Conservation (phyloP, 768 basidiomycete genomes). For the Suillus plorans region DNA sequence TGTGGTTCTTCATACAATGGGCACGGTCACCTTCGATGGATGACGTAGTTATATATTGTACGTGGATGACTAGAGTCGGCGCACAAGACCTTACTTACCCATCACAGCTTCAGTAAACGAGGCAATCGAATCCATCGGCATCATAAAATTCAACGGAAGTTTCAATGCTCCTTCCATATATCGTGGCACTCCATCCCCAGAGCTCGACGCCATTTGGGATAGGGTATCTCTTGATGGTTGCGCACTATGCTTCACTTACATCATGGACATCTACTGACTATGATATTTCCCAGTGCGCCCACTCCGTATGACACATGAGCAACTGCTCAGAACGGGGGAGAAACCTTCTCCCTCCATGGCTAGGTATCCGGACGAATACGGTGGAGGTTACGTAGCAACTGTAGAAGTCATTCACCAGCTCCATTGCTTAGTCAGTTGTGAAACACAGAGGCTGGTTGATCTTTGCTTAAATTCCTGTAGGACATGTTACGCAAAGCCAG, state of each 20-base stretch:
- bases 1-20: slow-evolving; percentile 12
- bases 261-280: background rate
- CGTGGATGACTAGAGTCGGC: background rate
- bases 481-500: slow-evolving; percentile 13
- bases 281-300: slow-evolving; percentile 1
- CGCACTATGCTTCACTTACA: background rate
- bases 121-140: slow-evolving; percentile 6
- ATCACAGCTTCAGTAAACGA: slow-evolving; percentile 11
- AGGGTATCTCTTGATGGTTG: slow-evolving; percentile 1
- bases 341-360: slow-evolving; percentile 1
- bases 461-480: background rate
- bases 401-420: slow-evolving; percentile 12
- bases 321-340: slow-evolving; percentile 10
- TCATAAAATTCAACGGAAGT: slow-evolving; percentile 8
- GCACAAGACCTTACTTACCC: background rate
- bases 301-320: slow-evolving; percentile 10
- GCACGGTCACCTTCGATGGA: background rate
- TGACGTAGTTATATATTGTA: background rate
- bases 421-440: slow-evolving; percentile 11
- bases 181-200: slow-evolving; percentile 6
- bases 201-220: slow-evolving; percentile 10
- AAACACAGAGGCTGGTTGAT: background rate
- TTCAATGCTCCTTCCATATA: slow-evolving; percentile 4
- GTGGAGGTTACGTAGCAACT: slow-evolving; percentile 14
- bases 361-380: slow-evolving; percentile 13